phyloP scores from a whole-genome alignment of 192 early-diverging fungal species.

The Coemansia sp. region DNA sequence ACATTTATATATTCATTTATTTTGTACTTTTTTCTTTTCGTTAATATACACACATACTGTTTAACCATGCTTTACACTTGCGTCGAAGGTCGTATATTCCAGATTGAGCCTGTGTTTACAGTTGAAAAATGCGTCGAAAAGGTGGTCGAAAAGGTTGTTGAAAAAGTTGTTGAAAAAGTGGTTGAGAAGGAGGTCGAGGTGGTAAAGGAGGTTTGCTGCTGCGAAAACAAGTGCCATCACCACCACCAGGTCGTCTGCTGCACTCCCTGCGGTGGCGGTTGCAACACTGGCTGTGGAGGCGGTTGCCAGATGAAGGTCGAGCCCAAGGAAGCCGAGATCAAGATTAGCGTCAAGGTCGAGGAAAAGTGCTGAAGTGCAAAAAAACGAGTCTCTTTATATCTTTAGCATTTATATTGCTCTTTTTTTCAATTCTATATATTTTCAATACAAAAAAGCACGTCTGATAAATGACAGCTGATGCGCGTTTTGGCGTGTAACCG shows the following conservation, averaged over 20 bases:
- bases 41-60: background rate
- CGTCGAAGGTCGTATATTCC: slow-evolving; percentile 44
- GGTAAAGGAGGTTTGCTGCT: slow-evolving; percentile 48
- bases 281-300: slow-evolving; percentile 17
- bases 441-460: background rate
- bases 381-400: background rate
- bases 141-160: slow-evolving; percentile 43
- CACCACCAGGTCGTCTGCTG: slow-evolving; percentile 10
- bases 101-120: slow-evolving; percentile 43
- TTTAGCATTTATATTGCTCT: background rate
- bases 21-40: background rate
- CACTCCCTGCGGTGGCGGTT: slow-evolving; percentile 7
- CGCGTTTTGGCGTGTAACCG: background rate
- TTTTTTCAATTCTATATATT: background rate
- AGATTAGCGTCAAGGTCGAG: slow-evolving; percentile 41
- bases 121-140: slow-evolving; percentile 54
- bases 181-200: slow-evolving; percentile 29
- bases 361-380: slow-evolving; percentile 16
- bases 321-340: slow-evolving; percentile 42
- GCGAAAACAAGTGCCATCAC: slow-evolving; percentile 13
- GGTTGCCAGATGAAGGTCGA: slow-evolving; percentile 9
- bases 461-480: background rate
- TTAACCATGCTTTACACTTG: slow-evolving; percentile 44
- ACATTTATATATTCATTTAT: background rate
- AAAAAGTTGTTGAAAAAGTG: slow-evolving; percentile 26